These are phyloP conservation scores for Tolypocladium inflatum DNA, from an alignment of 2,329 filamentous ascomycete genomes.

Conservation along the genomic window DNA sequence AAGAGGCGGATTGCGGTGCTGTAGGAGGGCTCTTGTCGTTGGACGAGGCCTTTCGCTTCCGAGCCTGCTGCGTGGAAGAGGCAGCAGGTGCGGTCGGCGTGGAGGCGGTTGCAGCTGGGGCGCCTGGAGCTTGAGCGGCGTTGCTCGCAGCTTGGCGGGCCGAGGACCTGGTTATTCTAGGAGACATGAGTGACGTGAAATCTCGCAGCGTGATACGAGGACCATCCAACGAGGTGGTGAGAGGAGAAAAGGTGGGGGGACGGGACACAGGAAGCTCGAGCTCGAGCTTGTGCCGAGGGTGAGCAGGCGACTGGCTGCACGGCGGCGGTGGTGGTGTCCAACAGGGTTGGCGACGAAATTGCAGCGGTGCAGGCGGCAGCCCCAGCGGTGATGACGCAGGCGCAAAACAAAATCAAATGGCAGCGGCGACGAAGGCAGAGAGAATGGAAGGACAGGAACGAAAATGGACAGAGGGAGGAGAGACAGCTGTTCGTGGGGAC, in stretches of 20 bases:
- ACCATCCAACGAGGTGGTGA: constrained; percentile 16
- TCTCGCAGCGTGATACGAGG: constrained; percentile 14
- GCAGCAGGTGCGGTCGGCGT: constrained; percentile 15
- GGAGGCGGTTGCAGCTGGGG: constrained; percentile 26
- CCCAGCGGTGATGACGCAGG: neutral
- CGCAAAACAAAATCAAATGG: neutral
- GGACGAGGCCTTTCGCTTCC: constrained; percentile 68
- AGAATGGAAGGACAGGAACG: neutral
- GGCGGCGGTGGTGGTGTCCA: neutral
- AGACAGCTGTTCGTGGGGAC: neutral
- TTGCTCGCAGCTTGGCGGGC: constrained; percentile 75
- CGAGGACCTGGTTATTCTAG: constrained; percentile 92
- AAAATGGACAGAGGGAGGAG: neutral
- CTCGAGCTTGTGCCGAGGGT: neutral
- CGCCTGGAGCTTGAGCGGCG: constrained; percentile 35
- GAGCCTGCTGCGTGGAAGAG: constrained; percentile 33
- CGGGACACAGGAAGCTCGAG: constrained; percentile 2
- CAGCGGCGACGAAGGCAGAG: neutral
- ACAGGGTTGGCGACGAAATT: constrained; percentile 5
- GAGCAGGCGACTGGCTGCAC: neutral
- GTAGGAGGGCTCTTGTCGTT: constrained; percentile 37
- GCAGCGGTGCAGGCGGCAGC: neutral
- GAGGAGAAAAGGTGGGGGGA: constrained; percentile 4
- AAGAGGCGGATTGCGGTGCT: constrained; percentile 17
- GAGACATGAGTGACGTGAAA: constrained; percentile 67